These are phyloP conservation scores for Terfezia claveryi DNA, from an alignment of 495 filamentous ascomycete genomes.

Conservation along the genomic window DNA sequence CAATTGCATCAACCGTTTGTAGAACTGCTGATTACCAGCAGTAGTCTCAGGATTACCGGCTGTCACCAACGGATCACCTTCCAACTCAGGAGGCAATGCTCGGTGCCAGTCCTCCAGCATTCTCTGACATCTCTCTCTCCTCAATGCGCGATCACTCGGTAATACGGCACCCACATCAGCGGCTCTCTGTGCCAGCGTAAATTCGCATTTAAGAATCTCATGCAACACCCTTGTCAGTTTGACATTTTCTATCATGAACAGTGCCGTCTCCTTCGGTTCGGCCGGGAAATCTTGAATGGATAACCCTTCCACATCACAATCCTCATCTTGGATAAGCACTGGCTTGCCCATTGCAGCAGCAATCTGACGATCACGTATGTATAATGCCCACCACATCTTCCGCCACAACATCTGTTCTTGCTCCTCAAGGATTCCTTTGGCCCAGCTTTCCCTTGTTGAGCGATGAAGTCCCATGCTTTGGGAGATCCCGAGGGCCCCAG, in stretches of 20 bases:
- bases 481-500: constrained; percentile 4
- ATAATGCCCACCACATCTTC: constrained; percentile 6
- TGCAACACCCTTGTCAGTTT: neutral
- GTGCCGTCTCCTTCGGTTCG: neutral
- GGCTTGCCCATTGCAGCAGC: constrained; percentile 8
- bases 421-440: neutral
- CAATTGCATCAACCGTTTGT: no score
- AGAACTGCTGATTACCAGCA: no score
- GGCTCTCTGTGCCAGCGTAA: neutral
- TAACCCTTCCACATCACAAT: constrained; percentile 9
- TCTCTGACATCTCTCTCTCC: neutral
- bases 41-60: no score
- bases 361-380: constrained; percentile 6
- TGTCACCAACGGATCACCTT: no score
- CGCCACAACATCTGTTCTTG: constrained; percentile 3
- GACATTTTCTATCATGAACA: neutral
- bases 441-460: neutral
- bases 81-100: neutral
- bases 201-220: neutral
- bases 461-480: constrained; percentile 9
- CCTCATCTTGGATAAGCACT: constrained; percentile 5
- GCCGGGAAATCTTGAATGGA: constrained; percentile 1
- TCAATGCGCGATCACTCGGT: neutral
- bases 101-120: neutral
- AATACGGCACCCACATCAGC: neutral